These are phyloP conservation scores for Calcarisporium arbuscula DNA, from an alignment of 2,329 filamentous ascomycete species.

Conservation along the genomic window DNA sequence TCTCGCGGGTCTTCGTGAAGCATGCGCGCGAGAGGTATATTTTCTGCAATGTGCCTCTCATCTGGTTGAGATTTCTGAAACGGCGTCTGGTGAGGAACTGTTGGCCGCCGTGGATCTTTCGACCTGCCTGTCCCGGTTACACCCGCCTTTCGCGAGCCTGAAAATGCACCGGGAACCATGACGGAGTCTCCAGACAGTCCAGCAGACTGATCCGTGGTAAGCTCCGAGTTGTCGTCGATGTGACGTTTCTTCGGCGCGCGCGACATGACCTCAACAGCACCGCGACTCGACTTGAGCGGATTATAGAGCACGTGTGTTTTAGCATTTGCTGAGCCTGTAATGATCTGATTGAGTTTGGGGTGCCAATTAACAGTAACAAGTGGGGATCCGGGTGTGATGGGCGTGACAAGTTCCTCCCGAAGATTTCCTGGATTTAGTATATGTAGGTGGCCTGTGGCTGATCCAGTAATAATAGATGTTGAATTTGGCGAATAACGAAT, in stretches of 20 bases:
- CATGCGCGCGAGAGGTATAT: conserved; percentile 87
- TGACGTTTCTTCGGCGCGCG: conserved; percentile 92
- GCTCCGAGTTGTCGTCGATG: conserved; percentile 82
- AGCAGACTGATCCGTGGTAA: conserved; percentile 76
- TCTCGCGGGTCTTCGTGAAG: conserved; percentile 93
- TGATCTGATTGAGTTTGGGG: conserved; percentile 88
- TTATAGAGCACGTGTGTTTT: conserved; percentile 89
- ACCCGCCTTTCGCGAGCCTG: conserved; percentile 52
- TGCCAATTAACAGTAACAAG: conserved; percentile 89
- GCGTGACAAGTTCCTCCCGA: conserved; percentile 74
- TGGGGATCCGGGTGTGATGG: conserved; percentile 78
- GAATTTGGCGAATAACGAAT: conserved; percentile 85
- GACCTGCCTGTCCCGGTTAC: conserved; percentile 72
- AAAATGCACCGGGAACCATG: conserved; percentile 58
- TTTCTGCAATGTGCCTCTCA: conserved; percentile 79
- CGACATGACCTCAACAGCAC: conserved; percentile 84
- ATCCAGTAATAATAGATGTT: conserved; percentile 83
- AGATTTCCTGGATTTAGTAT: conserved; percentile 92
- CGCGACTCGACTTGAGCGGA: conserved; percentile 71
- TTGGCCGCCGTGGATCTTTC: conserved; percentile 74
- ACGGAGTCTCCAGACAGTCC: conserved; percentile 82
- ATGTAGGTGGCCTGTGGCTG: conserved; percentile 76
- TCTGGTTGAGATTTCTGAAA: conserved; percentile 89
- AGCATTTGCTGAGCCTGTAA: conserved; percentile 87
- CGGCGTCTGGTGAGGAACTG: conserved; percentile 76